A percentile compares a stretch with the other conserved stretches of the same genome.
Evolutionary conservation across 2,329 filamentous ascomycete species (phyloP).

Genomic region (Endocalyx cinctus): DNA sequence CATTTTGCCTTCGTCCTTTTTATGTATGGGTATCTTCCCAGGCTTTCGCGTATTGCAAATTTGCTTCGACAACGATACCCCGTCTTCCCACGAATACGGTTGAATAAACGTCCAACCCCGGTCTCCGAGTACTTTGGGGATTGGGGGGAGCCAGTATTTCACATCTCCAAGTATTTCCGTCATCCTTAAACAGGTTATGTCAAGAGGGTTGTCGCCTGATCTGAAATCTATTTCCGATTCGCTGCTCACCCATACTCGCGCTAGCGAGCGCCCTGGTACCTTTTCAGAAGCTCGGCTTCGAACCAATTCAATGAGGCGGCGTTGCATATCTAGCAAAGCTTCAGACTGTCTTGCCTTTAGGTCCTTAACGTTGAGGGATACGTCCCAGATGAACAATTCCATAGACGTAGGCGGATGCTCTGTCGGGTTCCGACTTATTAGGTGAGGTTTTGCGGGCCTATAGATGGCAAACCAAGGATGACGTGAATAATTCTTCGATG

Average conservation of each 20-base stretch:
- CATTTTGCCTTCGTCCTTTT: slow-evolving; percentile 18
- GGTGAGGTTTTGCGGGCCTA: slow-evolving; percentile 37
- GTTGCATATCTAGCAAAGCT: slow-evolving; percentile 41
- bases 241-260: slow-evolving; percentile 41
- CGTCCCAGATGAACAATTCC: slow-evolving; percentile 55
- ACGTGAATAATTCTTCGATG: slow-evolving; percentile 22
- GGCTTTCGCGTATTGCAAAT: no score
- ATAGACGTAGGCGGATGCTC: slow-evolving; percentile 22
- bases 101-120: slow-evolving; percentile 36
- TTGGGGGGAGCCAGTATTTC: slow-evolving; percentile 32
- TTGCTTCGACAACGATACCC: no score
- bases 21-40: slow-evolving; percentile 19
- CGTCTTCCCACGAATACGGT: slow-evolving; percentile 11
- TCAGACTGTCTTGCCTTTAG: slow-evolving; percentile 2
- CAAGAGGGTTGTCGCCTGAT: slow-evolving; percentile 30
- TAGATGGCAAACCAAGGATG: slow-evolving; percentile 50
- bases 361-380: slow-evolving; percentile 21
- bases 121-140: slow-evolving; percentile 17
- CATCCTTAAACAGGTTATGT: slow-evolving; percentile 38
- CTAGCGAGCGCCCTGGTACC: slow-evolving; percentile 30
- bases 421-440: slow-evolving; percentile 5
- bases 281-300: slow-evolving; percentile 23
- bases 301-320: slow-evolving; percentile 36
- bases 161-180: slow-evolving; percentile 26
- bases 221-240: slow-evolving; percentile 21